Base-by-base conservation (phyloP, 2,329 filamentous ascomycete genomes). In the Microdochium nivale region DNA sequence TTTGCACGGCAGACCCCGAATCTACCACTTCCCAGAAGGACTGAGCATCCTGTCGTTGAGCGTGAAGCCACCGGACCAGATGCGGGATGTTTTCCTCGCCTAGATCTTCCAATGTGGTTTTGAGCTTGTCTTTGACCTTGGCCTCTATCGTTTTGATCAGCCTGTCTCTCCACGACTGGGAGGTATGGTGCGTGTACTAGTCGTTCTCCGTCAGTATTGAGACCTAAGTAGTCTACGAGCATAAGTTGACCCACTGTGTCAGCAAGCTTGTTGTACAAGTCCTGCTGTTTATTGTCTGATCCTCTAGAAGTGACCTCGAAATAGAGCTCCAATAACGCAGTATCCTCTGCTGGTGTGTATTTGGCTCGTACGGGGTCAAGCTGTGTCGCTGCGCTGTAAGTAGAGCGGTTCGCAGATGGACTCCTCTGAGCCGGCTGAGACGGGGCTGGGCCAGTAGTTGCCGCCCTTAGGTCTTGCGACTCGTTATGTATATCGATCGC, bases 261-360 rank as follows among this genome's bases (percentile, higher is more conserved):
- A 1, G 62, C 69, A 2, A 73, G 56, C 0, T 62, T 23, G 21
- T 11, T 24, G 21, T 44, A 24, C 21, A 44, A 24, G 21, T 44
- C 19, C 21, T 21, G 8, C 40, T 23, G 40, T 19, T 44, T 44
- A 19, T 19, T 30, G 1, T 16, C 9, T 7, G 48, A 51, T 0
- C 55, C 50, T 14, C 48, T 25, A 3, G 47, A 49, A 16, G 53
- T 52, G 19, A 53, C 56, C 53, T 58, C 50, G 21, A 49, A 52
- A 8, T 69, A 47, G 55, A 59, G 62, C 1, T 57, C 24, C 2
- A 66, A 47, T 11, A 73, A 53, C 2, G 65, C 52, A 2, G 60
- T 24, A 52, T 73, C 69, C 48, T 72, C 69, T 5, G 63, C 60
- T 3, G 52, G 2, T 2, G 65, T 71, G 51, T 69, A 71, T 1